Evolutionary conservation across 164 flowering plant species (phyloP), one percentile per base, ranked within the genome.

Genomic region (Buxus sempervirens): DNA sequence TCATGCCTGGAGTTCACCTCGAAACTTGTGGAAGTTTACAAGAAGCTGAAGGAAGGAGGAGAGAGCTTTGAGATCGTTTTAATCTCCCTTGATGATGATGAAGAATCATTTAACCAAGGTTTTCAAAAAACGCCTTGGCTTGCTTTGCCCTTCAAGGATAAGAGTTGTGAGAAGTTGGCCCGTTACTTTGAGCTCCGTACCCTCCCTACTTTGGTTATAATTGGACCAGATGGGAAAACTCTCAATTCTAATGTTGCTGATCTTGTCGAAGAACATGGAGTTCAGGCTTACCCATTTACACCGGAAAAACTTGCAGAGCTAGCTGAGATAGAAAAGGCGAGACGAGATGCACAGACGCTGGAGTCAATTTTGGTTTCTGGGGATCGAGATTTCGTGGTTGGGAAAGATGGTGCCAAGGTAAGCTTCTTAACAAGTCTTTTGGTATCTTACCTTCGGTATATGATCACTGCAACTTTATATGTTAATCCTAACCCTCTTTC

Each of bases 261-360:
- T 27, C 4, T 60, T 19, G 20, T 78, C 2, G 64, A 70, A n/a
- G 72, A 67, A 12, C 70, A 72, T 67, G 80, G 80, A 8, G 23
- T 58, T 45, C 68, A 60, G 25, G 80, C 78, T 0, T 81, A 74
- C 67, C 82, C 84, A n/a, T 81, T 81, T 62, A 56, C 78, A 16
- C 55, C 64, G 3, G 78, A 81, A 60, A 81, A 68, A 63, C 45
- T 76, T 62, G 71, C 54, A 25, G 75, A 74, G 63, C 65, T 81
- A 8, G 71, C 62, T 5, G 77, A 74, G 60, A 72, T 74, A 54
- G 75, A 81, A 58, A 75, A 79, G 63, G 75, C 73, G 9, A 68
- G 42, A 51, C 68, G 23, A 5, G 79, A 72, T 54, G 60, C 77
- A 9, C 77, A 78, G 56, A 81, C 80, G 2, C 68, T 81, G 8